Percentiles rank a stretch among this genome's conserved stretches.
Evolutionary conservation across 768 basidiomycete species (phyloP).

Genomic region (Amanita subjunquillea): DNA sequence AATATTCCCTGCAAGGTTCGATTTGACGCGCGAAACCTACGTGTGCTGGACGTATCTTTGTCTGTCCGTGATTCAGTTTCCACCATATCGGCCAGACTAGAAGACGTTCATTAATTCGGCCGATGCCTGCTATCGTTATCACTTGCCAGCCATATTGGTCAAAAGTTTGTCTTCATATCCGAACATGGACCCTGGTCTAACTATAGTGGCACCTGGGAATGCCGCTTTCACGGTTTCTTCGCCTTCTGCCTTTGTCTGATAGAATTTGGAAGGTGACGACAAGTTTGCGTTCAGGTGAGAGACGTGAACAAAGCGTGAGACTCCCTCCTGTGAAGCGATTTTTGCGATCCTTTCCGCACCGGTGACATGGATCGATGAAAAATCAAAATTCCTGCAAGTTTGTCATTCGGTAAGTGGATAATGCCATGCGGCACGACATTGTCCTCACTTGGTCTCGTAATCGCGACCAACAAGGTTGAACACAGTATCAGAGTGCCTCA

Average conservation of each 20-base stretch:
- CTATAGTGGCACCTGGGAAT: constrained; percentile 81
- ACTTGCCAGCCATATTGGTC: constrained; percentile 82
- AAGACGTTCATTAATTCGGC: constrained; percentile 8
- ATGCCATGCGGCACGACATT: not conserved
- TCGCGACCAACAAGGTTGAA: constrained; percentile 94
- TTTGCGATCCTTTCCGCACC: constrained; percentile 84
- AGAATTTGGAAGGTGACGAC: constrained; percentile 72
- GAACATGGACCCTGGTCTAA: constrained; percentile 77
- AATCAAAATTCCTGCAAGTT: constrained; percentile 73
- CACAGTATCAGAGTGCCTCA: constrained; percentile 91
- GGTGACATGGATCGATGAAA: constrained; percentile 65
- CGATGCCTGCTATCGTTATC: constrained; percentile 7
- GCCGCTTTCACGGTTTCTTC: constrained; percentile 78
- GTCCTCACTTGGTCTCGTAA: constrained; percentile 83
- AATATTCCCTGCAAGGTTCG: not conserved
- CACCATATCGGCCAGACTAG: constrained; percentile 88
- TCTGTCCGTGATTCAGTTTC: constrained; percentile 85
- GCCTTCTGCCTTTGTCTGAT: constrained; percentile 83
- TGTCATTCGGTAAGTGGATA: constrained; percentile 2
- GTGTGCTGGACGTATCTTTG: constrained; percentile 86
- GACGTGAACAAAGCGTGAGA: constrained; percentile 83
- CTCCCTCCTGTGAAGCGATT: constrained; percentile 66
- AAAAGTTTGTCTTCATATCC: constrained; percentile 94
- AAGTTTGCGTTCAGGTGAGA: constrained; percentile 89
- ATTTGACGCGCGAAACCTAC: constrained; percentile 32